Evolutionary conservation across 140 eudicot genomes (phyloP), one percentile per base, ranked within the genome.

Genomic region (Stevia rebaudiana): DNA sequence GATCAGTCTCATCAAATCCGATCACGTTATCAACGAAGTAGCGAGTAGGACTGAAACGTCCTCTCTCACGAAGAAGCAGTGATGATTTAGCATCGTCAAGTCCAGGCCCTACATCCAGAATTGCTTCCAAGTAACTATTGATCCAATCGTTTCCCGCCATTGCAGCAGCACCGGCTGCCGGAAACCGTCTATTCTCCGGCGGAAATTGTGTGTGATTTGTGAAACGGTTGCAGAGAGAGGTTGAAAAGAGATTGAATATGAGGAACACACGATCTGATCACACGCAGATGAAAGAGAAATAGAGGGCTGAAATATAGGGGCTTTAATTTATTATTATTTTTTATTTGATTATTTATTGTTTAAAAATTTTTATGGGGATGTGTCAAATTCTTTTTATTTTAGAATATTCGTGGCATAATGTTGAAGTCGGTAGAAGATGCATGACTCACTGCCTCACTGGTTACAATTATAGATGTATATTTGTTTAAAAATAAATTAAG

Each of bases 131-230:
- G 77, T 92, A 92, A 71, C 98, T 92, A 84, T 88, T 92, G 3
- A 92, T 92, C 98, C 98, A 92, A 42, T 92, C 98, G 74, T 92
- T 92, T 71, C 98, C 98, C 82, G 98, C 98, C 98, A 92, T 92
- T 67, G 21, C 33, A 28, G 8, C 49, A 31, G 28, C 47, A n/a
- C n/a, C n/a, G 23, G 30, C 47, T 17, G 40, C 53, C 53, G 25
- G 51, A 28, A 44, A 42, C 56, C 13, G 7, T 47, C 16, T 15
- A 0, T 9, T 28, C 21, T 31, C 28, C 42, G 55, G 15, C 58
- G 19, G n/a, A 0, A 3, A n/a, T 40, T 23, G 12, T 36, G 18
- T 58, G 21, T 52, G 41, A 10, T 46, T 55, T 66, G 40, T 39
- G 28, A 25, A 18, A 35, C 11, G 28, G 12, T 49, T 49, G 5